phyloP scores from a whole-genome alignment of 805 yeast genomes.

The Candida tammaniensis region DNA sequence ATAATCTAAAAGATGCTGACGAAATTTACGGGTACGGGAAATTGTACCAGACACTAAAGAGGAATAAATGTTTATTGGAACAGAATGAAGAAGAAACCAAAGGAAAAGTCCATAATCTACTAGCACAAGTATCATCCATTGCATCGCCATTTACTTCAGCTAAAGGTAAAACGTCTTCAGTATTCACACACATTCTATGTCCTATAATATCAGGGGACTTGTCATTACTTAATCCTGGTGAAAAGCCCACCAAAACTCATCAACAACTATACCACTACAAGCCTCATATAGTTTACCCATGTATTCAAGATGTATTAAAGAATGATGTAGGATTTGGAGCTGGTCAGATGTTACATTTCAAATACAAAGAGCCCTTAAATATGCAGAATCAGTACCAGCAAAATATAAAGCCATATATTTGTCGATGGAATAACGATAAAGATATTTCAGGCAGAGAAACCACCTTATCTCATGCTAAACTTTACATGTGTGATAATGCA shows the following conservation, averaged over 20 bases:
- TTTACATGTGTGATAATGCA: slow-evolving; percentile 53
- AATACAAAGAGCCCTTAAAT: slow-evolving; percentile 21
- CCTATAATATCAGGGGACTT: slow-evolving; percentile 26
- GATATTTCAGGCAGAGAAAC: slow-evolving; percentile 30
- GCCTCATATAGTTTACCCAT: slow-evolving; percentile 45
- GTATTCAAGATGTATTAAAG: slow-evolving; percentile 34
- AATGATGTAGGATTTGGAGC: slow-evolving; percentile 45
- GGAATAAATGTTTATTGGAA: slow-evolving; percentile 27
- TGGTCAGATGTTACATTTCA: slow-evolving; percentile 52
- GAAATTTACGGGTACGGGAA: slow-evolving; percentile 49
- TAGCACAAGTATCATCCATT: slow-evolving; percentile 49
- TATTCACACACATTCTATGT: slow-evolving; percentile 47
- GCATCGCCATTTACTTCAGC: slow-evolving; percentile 38
- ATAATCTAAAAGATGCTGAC: slow-evolving; percentile 10
- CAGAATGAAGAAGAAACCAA: slow-evolving; percentile 6
- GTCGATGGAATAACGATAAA: slow-evolving; percentile 37
- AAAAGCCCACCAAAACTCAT: slow-evolving; percentile 17
- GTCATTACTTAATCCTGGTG: slow-evolving; percentile 27
- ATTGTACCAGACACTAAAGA: slow-evolving; percentile 37
- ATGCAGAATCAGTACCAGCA: slow-evolving; percentile 15
- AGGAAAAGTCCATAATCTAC: slow-evolving; percentile 22
- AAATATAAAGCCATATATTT: slow-evolving; percentile 40
- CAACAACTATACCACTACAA: slow-evolving; percentile 22
- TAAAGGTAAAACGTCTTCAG: slow-evolving; percentile 30
- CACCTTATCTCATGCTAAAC: slow-evolving; percentile 66